Base-by-base conservation (phyloP, 2,329 filamentous ascomycete genomes). In the Paracoccidioides lutzii region DNA sequence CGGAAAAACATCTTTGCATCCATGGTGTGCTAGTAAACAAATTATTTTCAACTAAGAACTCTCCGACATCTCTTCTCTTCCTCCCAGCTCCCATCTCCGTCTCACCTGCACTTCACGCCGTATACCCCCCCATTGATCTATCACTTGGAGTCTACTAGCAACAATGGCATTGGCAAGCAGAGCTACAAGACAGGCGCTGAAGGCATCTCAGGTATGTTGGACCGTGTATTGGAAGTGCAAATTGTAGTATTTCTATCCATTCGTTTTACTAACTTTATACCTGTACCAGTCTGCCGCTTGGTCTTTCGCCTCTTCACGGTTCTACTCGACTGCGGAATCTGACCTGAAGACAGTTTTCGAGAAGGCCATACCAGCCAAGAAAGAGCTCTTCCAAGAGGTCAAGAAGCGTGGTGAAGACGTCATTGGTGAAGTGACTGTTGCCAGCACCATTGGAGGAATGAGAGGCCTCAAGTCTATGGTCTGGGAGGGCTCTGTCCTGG, bases 401-500 rank as follows among this genome's bases (percentile, higher is more conserved):
- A 97, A 96, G 77, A 81, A 85, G 57, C 83, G 91, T 70, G 80
- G 82, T 53, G 81, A 84, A 66, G 93, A 90, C 73, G 83, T 84
- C 58, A 84, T 97, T 65, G 91, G 91, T 56, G 88, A 95, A 66
- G 84, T 97, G 73, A 95, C 91, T 78, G 82, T 97, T 48, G 88
- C 91, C 73, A 95, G 93, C 74, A 88, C 88, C 28, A 82, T 97
- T 64, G 93, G 93, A 65, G 93, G 93, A 67, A 97, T 97, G 93
- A 87, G 90, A 76, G 91, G 91, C 42, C 81, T 98, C 63, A 96
- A 95, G 76, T 88, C 90, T 63, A 96, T 98, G 90, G 81, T 98
- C 55, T 98, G 93, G 93, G 93, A 98, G 74, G 93, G 93, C 49
- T 96, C 90, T 9, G 91, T 97, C 30, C 84, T 98, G 52, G 93